Evolutionary conservation across 306 rosid genomes (phyloP), one percentile per base, ranked within the genome.

Genomic region (Comarum palustre): DNA sequence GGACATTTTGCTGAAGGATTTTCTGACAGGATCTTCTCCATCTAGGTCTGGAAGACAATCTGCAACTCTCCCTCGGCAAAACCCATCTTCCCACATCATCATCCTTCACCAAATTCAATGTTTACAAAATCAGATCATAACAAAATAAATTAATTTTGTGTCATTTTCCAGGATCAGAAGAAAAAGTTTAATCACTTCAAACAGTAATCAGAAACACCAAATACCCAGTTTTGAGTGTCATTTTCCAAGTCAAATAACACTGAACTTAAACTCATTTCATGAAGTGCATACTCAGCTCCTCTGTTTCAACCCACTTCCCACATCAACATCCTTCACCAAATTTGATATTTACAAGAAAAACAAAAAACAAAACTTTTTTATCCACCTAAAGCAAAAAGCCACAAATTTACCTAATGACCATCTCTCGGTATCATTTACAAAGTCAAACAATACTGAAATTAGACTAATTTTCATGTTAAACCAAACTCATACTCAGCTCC

Each of bases 71-170:
- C 92, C 99, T 61, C 90, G 83, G 82, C 97, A 95, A 82, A 80
- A 95, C 79, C 99, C 99, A 87, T 95, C 99, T 90, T 95, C 99
- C 99, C 99, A 95, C 99, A 95, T 95, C 90, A 95, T 82, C 99
- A 95, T 95, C 93, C 99, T 95, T 78, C 66, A 77, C 46, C 20
- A 71, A 62, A 71, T 16, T 45, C 38, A 62, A 59, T 16, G 19
- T 17, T 73, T 45, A 69, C 32, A 16, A 61, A 74, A 43, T 52
- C 59, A 22, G 27, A 52, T 52, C 59, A 20, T n/a, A 52, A 2
- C 5, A 20, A 48, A 22, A 6, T 17, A 50, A 50, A 48, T 13
- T 16, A 48, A 5, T 16, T 16, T 36, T 41, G 51, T 14, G n/a
- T 46, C 51, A 46, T 46, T 46, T 15, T 46, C 51, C 51, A 46